Percentiles rank a stretch among this genome's conserved stretches.
phyloP scores from a whole-genome alignment of 2,329 filamentous ascomycete species.

The Clarireedia monteithiana region DNA sequence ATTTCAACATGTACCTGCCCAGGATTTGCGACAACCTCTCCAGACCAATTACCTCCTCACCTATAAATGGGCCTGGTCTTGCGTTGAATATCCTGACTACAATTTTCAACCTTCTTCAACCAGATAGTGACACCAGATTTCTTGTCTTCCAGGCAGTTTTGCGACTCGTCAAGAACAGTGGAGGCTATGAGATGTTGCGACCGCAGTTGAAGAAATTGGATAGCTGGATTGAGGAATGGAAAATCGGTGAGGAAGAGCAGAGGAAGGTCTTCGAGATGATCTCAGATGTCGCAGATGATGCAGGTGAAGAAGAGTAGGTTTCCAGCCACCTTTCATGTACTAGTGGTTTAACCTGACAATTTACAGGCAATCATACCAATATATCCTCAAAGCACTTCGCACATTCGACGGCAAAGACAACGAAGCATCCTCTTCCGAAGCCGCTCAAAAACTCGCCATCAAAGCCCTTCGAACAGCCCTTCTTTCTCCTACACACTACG shows the following conservation, averaged over 20 bases:
- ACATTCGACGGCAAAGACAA: slow-evolving; percentile 51
- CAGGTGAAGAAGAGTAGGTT: slow-evolving; percentile 67
- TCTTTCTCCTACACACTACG: slow-evolving; percentile 56
- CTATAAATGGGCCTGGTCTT: slow-evolving; percentile 74
- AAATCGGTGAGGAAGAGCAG: slow-evolving; percentile 71
- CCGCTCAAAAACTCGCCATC: slow-evolving; percentile 55
- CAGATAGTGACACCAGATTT: slow-evolving; percentile 71
- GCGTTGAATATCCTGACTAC: slow-evolving; percentile 88
- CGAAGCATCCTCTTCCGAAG: slow-evolving; percentile 48
- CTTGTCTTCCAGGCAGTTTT: slow-evolving; percentile 87
- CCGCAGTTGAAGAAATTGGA: slow-evolving; percentile 78
- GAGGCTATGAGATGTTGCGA: slow-evolving; percentile 76
- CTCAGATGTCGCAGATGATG: slow-evolving; percentile 70
- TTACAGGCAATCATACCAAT: slow-evolving; percentile 55
- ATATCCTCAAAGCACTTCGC: slow-evolving; percentile 54
- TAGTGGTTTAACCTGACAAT: slow-evolving; percentile 5
- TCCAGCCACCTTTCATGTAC: background rate
- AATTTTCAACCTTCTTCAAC: slow-evolving; percentile 87
- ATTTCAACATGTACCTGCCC: slow-evolving; percentile 78
- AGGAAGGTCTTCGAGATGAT: slow-evolving; percentile 80
- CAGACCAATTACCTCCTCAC: slow-evolving; percentile 78
- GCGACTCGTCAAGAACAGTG: slow-evolving; percentile 66
- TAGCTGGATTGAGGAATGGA: slow-evolving; percentile 76
- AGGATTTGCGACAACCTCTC: slow-evolving; percentile 83
- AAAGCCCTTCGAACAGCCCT: slow-evolving; percentile 62